phyloP scores from a whole-genome alignment of 495 filamentous ascomycete genomes.

The Aspergillus funiculosus region DNA sequence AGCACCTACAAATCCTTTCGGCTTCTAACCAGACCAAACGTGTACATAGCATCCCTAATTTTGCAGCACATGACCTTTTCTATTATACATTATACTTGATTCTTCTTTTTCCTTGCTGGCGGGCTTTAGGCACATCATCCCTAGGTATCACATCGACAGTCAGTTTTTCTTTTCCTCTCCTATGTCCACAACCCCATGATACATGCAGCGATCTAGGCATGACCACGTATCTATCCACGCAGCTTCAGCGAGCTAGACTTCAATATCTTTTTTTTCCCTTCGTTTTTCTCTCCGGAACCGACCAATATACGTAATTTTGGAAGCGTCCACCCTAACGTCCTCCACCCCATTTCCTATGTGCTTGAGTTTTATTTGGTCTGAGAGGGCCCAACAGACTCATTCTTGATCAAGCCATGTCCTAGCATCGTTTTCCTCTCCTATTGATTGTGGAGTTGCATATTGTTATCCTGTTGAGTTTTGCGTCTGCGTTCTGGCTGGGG shows the following conservation, averaged over 20 bases:
- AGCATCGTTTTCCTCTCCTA: too few species aligned
- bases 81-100: slow-evolving; percentile 17
- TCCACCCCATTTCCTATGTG: background rate
- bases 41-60: slow-evolving; percentile 22
- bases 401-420: too few species aligned
- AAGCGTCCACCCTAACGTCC: background rate
- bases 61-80: slow-evolving; percentile 23
- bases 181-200: slow-evolving; percentile 19
- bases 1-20: slow-evolving; percentile 92
- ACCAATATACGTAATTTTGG: slow-evolving; percentile 11
- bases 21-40: slow-evolving; percentile 53
- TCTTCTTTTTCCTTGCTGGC: slow-evolving; percentile 15
- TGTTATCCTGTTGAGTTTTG: too few species aligned
- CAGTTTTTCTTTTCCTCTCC: slow-evolving; percentile 6
- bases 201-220: slow-evolving; percentile 15
- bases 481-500: background rate
- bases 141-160: too few species aligned
- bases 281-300: background rate
- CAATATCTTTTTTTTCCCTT: slow-evolving; percentile 8
- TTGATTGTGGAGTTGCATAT: background rate
- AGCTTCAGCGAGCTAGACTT: slow-evolving; percentile 24
- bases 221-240: slow-evolving; percentile 9
- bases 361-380: background rate
- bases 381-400: too few species aligned
- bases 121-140: slow-evolving; percentile 15